phyloP scores from a whole-genome alignment of 805 yeast species.

The Candida chilensis region DNA sequence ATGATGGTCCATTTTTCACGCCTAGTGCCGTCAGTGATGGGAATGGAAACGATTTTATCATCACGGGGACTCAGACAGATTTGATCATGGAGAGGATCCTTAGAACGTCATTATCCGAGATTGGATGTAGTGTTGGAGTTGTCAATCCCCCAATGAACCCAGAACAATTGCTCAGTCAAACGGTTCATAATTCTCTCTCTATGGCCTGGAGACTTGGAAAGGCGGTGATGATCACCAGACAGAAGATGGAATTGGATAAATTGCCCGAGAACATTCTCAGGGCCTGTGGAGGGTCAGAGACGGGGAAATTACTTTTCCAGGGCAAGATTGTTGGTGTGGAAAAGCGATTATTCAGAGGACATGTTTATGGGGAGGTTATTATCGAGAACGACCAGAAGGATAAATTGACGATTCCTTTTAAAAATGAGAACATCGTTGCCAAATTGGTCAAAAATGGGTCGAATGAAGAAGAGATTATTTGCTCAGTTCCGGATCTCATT shows the following conservation, averaged over 20 bases:
- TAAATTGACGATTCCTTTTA: constrained; percentile 7
- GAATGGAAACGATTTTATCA: constrained; percentile 10
- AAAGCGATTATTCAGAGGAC: constrained; percentile 8
- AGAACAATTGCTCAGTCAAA: background rate
- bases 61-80: constrained; percentile 8
- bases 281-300: constrained; percentile 4
- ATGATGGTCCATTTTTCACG: constrained; percentile 3
- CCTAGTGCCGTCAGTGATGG: constrained; percentile 15
- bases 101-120: constrained; percentile 8
- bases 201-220: constrained; percentile 9
- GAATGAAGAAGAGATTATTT: constrained; percentile 6
- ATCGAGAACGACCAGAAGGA: constrained; percentile 5
- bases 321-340: constrained; percentile 9
- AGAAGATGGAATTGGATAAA: constrained; percentile 3
- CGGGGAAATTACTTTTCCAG: constrained; percentile 4
- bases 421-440: constrained; percentile 9
- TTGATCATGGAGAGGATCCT: constrained; percentile 7
- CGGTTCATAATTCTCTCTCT: constrained; percentile 5
- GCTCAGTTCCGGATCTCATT: constrained; percentile 12
- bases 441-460: constrained; percentile 4
- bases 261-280: constrained; percentile 5
- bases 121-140: constrained; percentile 11
- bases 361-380: constrained; percentile 9
- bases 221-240: constrained; percentile 5
- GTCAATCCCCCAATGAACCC: constrained; percentile 6